Base-by-base conservation (phyloP, 495 filamentous ascomycete species). In the Endocarpon pusillum region DNA sequence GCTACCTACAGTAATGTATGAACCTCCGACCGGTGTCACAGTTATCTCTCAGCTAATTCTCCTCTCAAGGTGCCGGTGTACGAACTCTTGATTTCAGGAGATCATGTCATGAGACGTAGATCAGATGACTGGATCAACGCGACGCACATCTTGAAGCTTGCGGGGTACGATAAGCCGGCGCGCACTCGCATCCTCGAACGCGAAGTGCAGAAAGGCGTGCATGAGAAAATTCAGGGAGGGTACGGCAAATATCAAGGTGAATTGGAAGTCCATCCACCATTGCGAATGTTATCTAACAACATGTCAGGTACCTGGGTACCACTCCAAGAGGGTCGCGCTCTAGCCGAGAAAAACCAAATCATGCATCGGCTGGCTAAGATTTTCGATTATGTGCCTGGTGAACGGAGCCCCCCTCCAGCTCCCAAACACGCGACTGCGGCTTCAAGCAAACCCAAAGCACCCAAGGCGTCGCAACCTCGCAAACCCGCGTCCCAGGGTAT, bases 201-300 rank as follows among this genome's bases (percentile, higher is more conserved):
- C 31, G 91, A 97, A 43, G 87, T 97, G 1, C 89, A 97, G 51
- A 92, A 93, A 52, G 87, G 86, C 7, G 64, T 75, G 6, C 89
- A 97, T 56, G 87, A 96, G 56, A 97, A 97, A 57, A 80, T 97
- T 2, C 89, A 97, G 47, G 89, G 89, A 40, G 89, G 89, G 16
- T 97, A 96, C 55, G 89, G 89, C 35, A 97, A 96, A 70, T 97
- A 94, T 44, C 89, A 97, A 61, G 85, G 85, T 81, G 43, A 28
- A 31, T 21, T 21, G 24, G 15, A 35, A 28, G 21, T 34, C n/a
- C 11, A 3, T 7, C 30, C 11, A 37, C 23, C 11, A 19, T 19
- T 12, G 31, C 12, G 19, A 29, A 26, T 25, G 19, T 23, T 25
- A 42, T 15, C 45, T 51, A 37, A 56, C 19, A 35, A 32, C 39